Evolutionary conservation across 164 flowering plant genomes (phyloP), one percentile per base, ranked within the genome.

Genomic region (Liriodendron chinense): DNA sequence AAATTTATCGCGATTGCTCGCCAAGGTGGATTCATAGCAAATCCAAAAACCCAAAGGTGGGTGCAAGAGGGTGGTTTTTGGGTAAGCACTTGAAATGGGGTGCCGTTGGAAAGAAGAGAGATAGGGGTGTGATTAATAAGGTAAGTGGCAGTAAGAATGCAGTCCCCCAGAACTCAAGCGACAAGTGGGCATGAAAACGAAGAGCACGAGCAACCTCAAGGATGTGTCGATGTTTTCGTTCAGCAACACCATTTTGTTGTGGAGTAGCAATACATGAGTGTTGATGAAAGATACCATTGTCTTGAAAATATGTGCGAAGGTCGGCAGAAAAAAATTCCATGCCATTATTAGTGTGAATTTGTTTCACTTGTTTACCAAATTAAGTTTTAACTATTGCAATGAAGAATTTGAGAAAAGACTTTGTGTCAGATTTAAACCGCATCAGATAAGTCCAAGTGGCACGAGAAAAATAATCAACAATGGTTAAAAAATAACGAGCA

Each of bases 401-500:
- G 34, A 68, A 53, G n/a, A 1, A 10, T 14, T 34, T 20, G 1
- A 65, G 20, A 23, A 67, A 16, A 23, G 1, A 18, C 2, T 1
- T 3, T 1, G 77, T 75, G 57, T 75, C 50, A 21, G 20, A 68
- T 59, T 75, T 75, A 66, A 53, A 21, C 1, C 9, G 10, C 72
- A 75, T 75, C 3, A 75, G 47, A 56, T 22, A 68, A 6, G 28
- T 20, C 24, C 71, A 66, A 5, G 77, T 74, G 24, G 72, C 25
- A 22, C 24, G n/a, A n/a, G 43, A 20, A 69, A 57, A 75, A 69
- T 57, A 50, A 75, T 75, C 56, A 2, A 75, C 26, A 68, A 69
- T 68, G 7, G 72, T n/a, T 0, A 75, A 50, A 20, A 75, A 75
- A 61, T 74, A 74, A 43, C 14, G 72, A 18, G 77, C 48, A 0